Evolutionary conservation across 805 yeast species (phyloP).

Genomic region (Blastobotrys parvus): DNA sequence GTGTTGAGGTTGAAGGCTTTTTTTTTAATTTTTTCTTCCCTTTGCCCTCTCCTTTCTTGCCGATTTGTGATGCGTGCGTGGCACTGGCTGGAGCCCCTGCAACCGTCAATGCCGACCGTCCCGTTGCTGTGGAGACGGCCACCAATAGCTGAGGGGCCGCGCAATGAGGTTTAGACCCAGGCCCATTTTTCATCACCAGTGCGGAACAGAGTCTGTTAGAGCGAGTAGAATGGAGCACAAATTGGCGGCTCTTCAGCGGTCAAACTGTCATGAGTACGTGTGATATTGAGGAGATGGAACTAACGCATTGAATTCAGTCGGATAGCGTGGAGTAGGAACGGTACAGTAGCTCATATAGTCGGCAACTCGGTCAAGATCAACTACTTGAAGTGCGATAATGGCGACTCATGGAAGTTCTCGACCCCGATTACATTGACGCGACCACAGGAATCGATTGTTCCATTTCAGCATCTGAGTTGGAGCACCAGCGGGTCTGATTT

Average conservation of each 20-base stretch:
- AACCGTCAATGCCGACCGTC: too few species aligned
- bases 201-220: not conserved
- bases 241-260: conserved; percentile 4
- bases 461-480: conserved; percentile 39
- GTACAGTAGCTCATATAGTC: conserved; percentile 64
- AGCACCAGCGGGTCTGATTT: conserved; percentile 73
- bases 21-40: too few species aligned
- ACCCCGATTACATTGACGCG: conserved; percentile 28
- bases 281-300: too few species aligned
- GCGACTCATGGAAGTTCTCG: conserved; percentile 71
- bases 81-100: too few species aligned
- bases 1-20: too few species aligned
- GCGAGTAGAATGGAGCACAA: not conserved
- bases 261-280: conserved; percentile 3
- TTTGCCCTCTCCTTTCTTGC: too few species aligned
- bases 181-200: not conserved
- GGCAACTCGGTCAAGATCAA: conserved; percentile 42
- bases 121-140: too few species aligned
- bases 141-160: too few species aligned
- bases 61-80: too few species aligned
- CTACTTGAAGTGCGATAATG: conserved; percentile 65
- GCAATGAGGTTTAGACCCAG: too few species aligned
- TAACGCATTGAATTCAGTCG: conserved; percentile 5
- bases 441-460: conserved; percentile 7
- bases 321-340: conserved; percentile 76